Conservation (phyloP, 768 basidiomycete species). For the Lactarius sp. region DNA sequence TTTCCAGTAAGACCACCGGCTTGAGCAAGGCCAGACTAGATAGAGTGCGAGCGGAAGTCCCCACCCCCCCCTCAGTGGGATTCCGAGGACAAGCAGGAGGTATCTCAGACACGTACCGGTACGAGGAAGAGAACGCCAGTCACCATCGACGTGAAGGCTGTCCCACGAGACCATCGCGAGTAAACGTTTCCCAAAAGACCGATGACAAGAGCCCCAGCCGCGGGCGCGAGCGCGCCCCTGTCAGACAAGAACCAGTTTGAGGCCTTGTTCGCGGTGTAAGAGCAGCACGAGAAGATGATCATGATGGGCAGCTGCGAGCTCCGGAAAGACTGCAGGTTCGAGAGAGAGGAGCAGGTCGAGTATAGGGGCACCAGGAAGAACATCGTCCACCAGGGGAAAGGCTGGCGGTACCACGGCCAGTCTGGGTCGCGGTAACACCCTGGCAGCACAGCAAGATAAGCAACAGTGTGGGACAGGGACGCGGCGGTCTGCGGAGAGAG, state of each 20-base stretch:
- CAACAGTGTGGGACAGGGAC: not conserved
- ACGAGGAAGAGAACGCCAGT: slow-evolving; percentile 89
- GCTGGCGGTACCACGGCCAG: slow-evolving; percentile 76
- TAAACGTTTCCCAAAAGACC: slow-evolving; percentile 81
- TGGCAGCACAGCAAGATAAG: slow-evolving; percentile 28
- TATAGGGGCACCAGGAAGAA: slow-evolving; percentile 74
- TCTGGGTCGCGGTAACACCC: slow-evolving; percentile 70
- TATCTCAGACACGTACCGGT: slow-evolving; percentile 51
- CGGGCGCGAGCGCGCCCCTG: slow-evolving; percentile 69
- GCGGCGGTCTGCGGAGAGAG: not conserved
- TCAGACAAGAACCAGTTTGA: slow-evolving; percentile 58
- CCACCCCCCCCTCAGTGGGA: not conserved
- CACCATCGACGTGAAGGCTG: slow-evolving; percentile 89
- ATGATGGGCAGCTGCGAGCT: slow-evolving; percentile 71
- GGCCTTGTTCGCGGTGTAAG: slow-evolving; percentile 65
- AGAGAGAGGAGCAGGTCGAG: slow-evolving; percentile 66
- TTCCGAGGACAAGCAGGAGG: not conserved
- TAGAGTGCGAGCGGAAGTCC: slow-evolving; percentile 7
- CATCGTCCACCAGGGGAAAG: slow-evolving; percentile 78
- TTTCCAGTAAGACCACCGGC: slow-evolving; percentile 64
- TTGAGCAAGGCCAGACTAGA: slow-evolving; percentile 69
- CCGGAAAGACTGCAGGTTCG: slow-evolving; percentile 68
- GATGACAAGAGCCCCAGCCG: slow-evolving; percentile 71
- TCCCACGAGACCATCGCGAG: slow-evolving; percentile 68
- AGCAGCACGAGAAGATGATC: slow-evolving; percentile 71